Base-by-base conservation (phyloP, 768 basidiomycete genomes). In the Leucosporidium creatinivorum region DNA sequence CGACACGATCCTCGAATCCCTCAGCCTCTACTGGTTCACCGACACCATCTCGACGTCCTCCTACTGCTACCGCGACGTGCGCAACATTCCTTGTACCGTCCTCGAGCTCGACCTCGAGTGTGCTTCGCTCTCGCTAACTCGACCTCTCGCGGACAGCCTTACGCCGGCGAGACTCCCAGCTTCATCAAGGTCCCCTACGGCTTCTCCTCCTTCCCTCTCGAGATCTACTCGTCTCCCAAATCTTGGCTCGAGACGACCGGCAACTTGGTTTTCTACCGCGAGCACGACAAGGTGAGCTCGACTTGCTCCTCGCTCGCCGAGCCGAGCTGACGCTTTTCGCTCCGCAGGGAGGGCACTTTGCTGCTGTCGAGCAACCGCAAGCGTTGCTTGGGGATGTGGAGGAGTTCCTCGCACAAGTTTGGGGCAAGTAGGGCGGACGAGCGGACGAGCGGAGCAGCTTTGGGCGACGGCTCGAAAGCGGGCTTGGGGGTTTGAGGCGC, bases 311-410 rank as follows among this genome's bases (percentile, higher is more conserved):
- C 52, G 2, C 26, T 25, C 30, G 4, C 52, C n/a, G 15, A 23
- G 23, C 17, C 19, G 4, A 6, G 23, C 23, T 39, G 15, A 17
- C 36, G 7, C 12, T n/a, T 33, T 30, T 13, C 13, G 48, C 10
- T 28, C 54, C 47, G 25, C 56, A 66, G 66, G 72, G 72, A 51
- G 72, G 68, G 0, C 68, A 73, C 47, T 73, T 73, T 18, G 52
- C 72, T 1, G 28, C 59, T 1, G 30, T 59, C 28, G 69, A 73
- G 33, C 31, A 36, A 31, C 72, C 72, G 0, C 23, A 68, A 17
- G 26, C 6, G 9, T 64, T 68, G 10, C 61, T 58, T 13, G n/a
- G 63, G 23, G 72, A 73, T 58, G 58, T 73, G 62, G 23, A n/a
- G 21, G 68, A 69, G 49, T 73, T 68, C 61, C 67, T 70, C 55